phyloP scores from a whole-genome alignment of 768 basidiomycete species.

The Russula emetica region DNA sequence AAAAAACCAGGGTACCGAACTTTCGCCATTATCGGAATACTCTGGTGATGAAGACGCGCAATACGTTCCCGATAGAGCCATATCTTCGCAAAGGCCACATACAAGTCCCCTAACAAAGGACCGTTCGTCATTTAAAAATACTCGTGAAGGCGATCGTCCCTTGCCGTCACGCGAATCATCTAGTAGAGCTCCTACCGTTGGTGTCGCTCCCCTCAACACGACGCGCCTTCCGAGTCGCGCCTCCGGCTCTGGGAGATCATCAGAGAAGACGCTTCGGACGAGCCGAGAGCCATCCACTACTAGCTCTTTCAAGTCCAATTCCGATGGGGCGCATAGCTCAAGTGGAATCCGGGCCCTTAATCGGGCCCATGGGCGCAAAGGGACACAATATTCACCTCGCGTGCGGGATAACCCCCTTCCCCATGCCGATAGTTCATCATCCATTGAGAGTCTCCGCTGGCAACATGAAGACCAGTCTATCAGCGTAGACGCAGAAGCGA shows the following conservation, averaged over 20 bases:
- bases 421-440: conserved; percentile 19
- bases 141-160: neutral
- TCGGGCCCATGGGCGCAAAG: conserved; percentile 30
- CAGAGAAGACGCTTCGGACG: neutral
- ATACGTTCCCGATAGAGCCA: neutral
- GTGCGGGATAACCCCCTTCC: conserved; percentile 17
- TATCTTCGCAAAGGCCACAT: neutral
- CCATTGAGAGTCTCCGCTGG: conserved; percentile 27
- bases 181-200: neutral
- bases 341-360: conserved; percentile 8
- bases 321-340: conserved; percentile 1
- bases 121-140: neutral
- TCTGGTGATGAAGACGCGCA: conserved; percentile 17
- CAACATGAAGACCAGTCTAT: conserved; percentile 12
- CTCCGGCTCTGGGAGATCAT: neutral
- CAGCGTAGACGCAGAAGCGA: conserved; percentile 19
- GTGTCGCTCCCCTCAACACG: neutral
- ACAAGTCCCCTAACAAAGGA: conserved; percentile 1
- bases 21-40: conserved; percentile 20
- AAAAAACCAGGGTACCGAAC: conserved; percentile 6
- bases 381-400: conserved; percentile 32
- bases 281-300: neutral
- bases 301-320: neutral
- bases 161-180: conserved; percentile 9
- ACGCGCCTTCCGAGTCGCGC: neutral